Evolutionary conservation across 306 rosid genomes (phyloP).

Genomic region (Lablab purpureus): DNA sequence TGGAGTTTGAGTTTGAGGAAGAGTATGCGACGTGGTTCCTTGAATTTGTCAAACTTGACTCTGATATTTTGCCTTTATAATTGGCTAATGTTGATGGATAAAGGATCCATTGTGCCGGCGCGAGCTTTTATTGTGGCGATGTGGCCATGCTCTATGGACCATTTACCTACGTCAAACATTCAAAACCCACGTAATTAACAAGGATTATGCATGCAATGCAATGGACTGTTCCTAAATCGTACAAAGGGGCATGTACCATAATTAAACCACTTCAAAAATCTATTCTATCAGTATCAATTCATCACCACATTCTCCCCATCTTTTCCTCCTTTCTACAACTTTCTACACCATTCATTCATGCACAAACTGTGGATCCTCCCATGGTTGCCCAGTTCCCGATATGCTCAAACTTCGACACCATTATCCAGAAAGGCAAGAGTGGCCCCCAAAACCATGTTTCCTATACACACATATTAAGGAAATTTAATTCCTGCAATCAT

Average conservation of each 20-base stretch:
- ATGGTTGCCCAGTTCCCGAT: background rate
- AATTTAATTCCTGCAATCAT: constrained; percentile 40
- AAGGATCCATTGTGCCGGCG: background rate
- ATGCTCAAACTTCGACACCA: constrained; percentile 6
- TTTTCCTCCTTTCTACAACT: background rate
- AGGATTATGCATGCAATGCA: background rate
- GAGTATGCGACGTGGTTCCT: background rate
- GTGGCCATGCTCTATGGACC: constrained; percentile 43
- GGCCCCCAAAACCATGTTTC: background rate
- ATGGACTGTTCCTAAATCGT: constrained; percentile 14
- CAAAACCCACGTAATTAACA: constrained; percentile 2
- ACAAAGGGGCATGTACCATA: constrained; percentile 30
- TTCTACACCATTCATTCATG: constrained; percentile 7
- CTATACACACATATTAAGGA: background rate
- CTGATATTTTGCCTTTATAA: background rate
- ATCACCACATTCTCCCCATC: background rate
- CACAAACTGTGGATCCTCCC: background rate
- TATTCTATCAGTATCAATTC: background rate
- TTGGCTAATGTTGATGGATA: background rate
- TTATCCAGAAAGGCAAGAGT: background rate
- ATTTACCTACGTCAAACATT: constrained; percentile 37
- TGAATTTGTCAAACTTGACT: constrained; percentile 6
- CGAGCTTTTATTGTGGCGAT: constrained; percentile 13
- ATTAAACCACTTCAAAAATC: constrained; percentile 5
- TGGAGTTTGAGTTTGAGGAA: too few species aligned